These are phyloP conservation scores for Podospora conica DNA, from an alignment of 495 filamentous ascomycete genomes.

Conservation along the genomic window DNA sequence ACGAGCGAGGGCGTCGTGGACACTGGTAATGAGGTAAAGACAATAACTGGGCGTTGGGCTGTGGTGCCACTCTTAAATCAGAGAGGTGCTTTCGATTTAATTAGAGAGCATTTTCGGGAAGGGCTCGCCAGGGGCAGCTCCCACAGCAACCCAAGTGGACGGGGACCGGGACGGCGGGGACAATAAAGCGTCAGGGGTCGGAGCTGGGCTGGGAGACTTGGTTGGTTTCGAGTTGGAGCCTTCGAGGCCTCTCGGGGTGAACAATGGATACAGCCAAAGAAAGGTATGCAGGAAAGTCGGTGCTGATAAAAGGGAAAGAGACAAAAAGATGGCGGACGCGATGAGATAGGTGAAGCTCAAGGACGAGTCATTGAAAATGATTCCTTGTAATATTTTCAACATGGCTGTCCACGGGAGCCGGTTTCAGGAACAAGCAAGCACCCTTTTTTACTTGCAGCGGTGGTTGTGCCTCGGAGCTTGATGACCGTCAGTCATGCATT, in stretches of 20 bases:
- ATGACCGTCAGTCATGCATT: not conserved
- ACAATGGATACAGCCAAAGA: not conserved
- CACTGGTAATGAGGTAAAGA: not conserved
- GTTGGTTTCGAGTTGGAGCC: not conserved
- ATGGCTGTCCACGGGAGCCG: constrained; percentile 1
- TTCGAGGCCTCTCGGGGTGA: not conserved
- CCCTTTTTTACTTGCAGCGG: not conserved
- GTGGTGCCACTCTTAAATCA: constrained; percentile 25
- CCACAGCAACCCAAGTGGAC: constrained; percentile 2
- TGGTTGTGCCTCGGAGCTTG: constrained; percentile 5
- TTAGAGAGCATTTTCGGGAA: constrained; percentile 24
- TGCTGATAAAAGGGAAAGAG: not conserved
- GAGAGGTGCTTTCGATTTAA: constrained; percentile 23
- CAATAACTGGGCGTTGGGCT: not conserved
- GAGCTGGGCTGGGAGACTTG: not conserved
- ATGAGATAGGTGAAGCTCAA: not conserved
- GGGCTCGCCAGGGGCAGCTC: constrained; percentile 20
- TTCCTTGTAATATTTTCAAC: not conserved
- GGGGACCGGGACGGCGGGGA: constrained; percentile 8
- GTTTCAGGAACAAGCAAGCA: constrained; percentile 13
- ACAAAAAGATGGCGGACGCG: not conserved
- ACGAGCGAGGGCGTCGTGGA: constrained; percentile 7
- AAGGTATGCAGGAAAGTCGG: too few species aligned
- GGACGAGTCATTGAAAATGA: not conserved
- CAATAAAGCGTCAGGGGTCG: not conserved